Evolutionary conservation across 2,329 filamentous ascomycete species (phyloP).

Genomic region (Apiospora pterosperma): DNA sequence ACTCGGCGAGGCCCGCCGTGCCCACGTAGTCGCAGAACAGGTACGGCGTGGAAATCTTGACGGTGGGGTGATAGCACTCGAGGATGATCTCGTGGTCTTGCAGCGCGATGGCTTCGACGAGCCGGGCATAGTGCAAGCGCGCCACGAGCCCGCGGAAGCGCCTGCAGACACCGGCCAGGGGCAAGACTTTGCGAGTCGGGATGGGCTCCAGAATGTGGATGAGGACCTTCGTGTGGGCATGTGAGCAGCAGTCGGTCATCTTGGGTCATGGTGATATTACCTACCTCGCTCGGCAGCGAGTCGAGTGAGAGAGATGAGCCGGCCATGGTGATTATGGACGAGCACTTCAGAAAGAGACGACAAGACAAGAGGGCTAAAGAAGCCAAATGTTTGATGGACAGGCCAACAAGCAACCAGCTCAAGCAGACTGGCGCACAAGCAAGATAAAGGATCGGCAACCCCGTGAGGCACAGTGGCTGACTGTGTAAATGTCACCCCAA

Average conservation of each 20-base stretch:
- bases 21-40: conserved; percentile 64
- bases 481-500: no score
- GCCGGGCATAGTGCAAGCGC: conserved; percentile 61
- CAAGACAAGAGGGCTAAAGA: background rate
- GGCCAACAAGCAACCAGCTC: background rate
- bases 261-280: background rate
- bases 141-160: conserved; percentile 62
- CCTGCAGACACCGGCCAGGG: conserved; percentile 55
- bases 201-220: conserved; percentile 47
- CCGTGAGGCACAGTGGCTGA: background rate
- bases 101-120: conserved; percentile 55
- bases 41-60: conserved; percentile 65
- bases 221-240: conserved; percentile 40
- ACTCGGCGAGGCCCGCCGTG: conserved; percentile 53
- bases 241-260: background rate
- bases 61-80: conserved; percentile 74
- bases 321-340: background rate
- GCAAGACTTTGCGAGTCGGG: conserved; percentile 49
- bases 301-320: background rate
- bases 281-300: conserved; percentile 4
- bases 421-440: background rate
- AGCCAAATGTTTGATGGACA: background rate
- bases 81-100: conserved; percentile 66
- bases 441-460: background rate
- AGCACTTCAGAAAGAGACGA: background rate